Conservation (phyloP, 2,329 filamentous ascomycete genomes). For the Xylariaceae sp. region DNA sequence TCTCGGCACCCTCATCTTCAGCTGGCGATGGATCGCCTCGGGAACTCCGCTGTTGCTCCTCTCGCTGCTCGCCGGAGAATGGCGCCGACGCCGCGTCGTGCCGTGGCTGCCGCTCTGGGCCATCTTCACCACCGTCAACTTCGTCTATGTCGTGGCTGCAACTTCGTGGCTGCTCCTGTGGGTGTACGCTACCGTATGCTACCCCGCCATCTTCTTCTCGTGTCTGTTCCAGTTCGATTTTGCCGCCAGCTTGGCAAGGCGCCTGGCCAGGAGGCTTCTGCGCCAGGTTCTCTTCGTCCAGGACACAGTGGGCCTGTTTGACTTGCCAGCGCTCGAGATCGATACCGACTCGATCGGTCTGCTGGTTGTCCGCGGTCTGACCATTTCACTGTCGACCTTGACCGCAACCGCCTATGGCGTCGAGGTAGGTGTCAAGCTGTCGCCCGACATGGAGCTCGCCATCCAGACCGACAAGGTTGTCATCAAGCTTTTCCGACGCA, state of each 20-base stretch:
- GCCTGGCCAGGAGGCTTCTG: slow-evolving; percentile 29
- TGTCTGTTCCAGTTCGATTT: slow-evolving; percentile 37
- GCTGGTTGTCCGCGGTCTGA: slow-evolving; percentile 44
- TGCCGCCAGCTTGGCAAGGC: slow-evolving; percentile 18
- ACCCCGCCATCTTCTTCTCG: slow-evolving; percentile 31
- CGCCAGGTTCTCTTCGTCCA: slow-evolving; percentile 35
- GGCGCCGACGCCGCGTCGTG: slow-evolving; percentile 29
- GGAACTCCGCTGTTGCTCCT: neutral
- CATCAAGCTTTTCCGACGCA: slow-evolving; percentile 39
- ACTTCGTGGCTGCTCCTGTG: slow-evolving; percentile 46
- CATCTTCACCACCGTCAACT: slow-evolving; percentile 36
- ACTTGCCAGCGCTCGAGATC: slow-evolving; percentile 42
- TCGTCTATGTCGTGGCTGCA: slow-evolving; percentile 36
- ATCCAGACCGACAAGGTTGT: slow-evolving; percentile 41
- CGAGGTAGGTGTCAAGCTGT: slow-evolving; percentile 44
- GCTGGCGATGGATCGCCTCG: slow-evolving; percentile 2
- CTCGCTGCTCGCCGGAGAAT: slow-evolving; percentile 23
- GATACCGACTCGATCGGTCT: slow-evolving; percentile 45
- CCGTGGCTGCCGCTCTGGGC: slow-evolving; percentile 38
- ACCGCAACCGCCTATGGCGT: slow-evolving; percentile 43
- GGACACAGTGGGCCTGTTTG: slow-evolving; percentile 37
- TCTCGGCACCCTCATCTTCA: slow-evolving; percentile 13
- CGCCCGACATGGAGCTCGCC: slow-evolving; percentile 44
- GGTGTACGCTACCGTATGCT: slow-evolving; percentile 33
- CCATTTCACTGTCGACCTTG: slow-evolving; percentile 40